These are phyloP conservation scores for Stylosanthes scabra DNA, from an alignment of 331 rosid species.

Conservation along the genomic window DNA sequence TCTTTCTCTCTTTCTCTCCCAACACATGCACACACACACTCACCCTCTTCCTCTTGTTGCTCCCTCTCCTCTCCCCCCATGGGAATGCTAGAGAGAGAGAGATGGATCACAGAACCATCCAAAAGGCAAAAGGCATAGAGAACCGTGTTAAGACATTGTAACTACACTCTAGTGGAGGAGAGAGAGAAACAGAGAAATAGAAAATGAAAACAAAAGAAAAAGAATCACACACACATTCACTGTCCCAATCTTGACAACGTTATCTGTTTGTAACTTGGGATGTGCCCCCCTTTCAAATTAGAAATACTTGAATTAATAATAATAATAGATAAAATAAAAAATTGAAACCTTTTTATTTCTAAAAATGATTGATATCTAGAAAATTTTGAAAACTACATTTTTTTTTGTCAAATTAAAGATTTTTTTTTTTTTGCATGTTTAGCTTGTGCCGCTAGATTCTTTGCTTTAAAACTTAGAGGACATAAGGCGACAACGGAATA, in stretches of 20 bases:
- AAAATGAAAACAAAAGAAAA: background rate
- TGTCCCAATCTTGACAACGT: constrained; percentile 84
- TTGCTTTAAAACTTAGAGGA: too few relatives aligned
- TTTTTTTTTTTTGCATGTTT: too few relatives aligned
- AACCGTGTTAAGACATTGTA: constrained; percentile 56
- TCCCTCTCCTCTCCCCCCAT: background rate
- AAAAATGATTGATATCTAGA: too few relatives aligned
- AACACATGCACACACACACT: constrained; percentile 11
- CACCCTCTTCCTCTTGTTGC: background rate
- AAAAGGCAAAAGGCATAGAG: constrained; percentile 56
- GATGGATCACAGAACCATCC: constrained; percentile 41
- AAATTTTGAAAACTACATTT: too few relatives aligned
- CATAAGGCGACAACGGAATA: too few relatives aligned
- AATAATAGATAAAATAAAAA: background rate
- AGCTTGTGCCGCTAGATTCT: too few relatives aligned
- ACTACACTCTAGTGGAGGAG: background rate
- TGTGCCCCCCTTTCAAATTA: background rate
- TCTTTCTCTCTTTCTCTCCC: constrained; percentile 23
- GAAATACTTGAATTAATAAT: background rate
- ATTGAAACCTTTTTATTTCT: too few relatives aligned
- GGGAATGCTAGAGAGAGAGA: background rate
- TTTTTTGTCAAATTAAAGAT: too few relatives aligned
- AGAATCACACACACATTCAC: constrained; percentile 48
- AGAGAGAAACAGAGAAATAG: background rate
- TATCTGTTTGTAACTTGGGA: constrained; percentile 72